Percentiles rank a stretch among this genome's conserved stretches.
Conservation (phyloP, 495 filamentous ascomycete species). For the Cairneyella variabilis region DNA sequence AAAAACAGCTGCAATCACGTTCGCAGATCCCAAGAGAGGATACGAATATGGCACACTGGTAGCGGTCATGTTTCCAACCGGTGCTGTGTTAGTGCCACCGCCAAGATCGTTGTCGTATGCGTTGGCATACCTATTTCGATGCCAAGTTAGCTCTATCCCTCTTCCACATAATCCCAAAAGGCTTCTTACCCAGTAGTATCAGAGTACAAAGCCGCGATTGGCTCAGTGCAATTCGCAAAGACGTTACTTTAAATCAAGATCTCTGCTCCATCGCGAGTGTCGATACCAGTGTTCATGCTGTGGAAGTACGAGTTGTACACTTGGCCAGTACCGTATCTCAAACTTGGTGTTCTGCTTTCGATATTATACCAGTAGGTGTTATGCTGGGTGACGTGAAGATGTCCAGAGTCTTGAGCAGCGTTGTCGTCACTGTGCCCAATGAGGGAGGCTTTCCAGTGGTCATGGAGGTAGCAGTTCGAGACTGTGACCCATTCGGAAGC, state of each 20-base stretch:
- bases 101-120: slow-evolving; percentile 55
- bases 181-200: slow-evolving; percentile 40
- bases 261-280: slow-evolving; percentile 63
- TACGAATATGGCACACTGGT: slow-evolving; percentile 48
- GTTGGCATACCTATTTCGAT: slow-evolving; percentile 31
- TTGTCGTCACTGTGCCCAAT: slow-evolving; percentile 49
- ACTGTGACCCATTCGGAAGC: slow-evolving; percentile 48
- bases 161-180: not conserved
- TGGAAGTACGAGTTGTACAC: slow-evolving; percentile 31
- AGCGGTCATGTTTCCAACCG: slow-evolving; percentile 40
- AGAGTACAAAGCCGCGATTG: slow-evolving; percentile 54
- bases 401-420: slow-evolving; percentile 36
- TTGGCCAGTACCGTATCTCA: slow-evolving; percentile 51
- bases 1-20: slow-evolving; percentile 41
- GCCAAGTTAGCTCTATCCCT: not conserved
- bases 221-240: slow-evolving; percentile 44
- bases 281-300: slow-evolving; percentile 53
- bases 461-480: slow-evolving; percentile 47
- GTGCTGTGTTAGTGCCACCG: slow-evolving; percentile 40
- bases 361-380: slow-evolving; percentile 56
- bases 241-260: slow-evolving; percentile 57
- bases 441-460: slow-evolving; percentile 54
- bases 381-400: slow-evolving; percentile 48
- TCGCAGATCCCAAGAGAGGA: slow-evolving; percentile 37
- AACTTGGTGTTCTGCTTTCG: slow-evolving; percentile 47